Percentiles rank a stretch among this genome's conserved stretches.
Evolutionary conservation across 2,329 filamentous ascomycete genomes (phyloP).

Genomic region (Pyricularia sp.): DNA sequence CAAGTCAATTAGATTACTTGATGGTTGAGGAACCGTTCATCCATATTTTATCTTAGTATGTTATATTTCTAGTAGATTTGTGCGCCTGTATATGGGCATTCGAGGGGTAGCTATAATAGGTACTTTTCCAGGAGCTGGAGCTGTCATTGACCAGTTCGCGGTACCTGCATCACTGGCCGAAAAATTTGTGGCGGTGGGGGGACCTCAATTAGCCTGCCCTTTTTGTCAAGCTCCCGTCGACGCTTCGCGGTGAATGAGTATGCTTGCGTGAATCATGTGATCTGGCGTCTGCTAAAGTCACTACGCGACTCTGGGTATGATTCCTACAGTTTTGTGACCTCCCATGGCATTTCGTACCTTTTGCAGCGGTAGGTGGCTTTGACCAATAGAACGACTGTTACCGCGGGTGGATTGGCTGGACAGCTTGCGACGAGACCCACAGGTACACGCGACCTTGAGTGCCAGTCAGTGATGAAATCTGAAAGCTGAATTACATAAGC

Average conservation of each 20-base stretch:
- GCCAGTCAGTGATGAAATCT: too few relatives aligned
- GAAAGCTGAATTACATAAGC: background rate
- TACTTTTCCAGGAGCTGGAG: too few relatives aligned
- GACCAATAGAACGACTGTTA: background rate
- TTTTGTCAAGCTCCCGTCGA: background rate
- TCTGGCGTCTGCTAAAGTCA: background rate
- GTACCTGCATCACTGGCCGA: background rate
- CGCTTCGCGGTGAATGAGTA: too few relatives aligned
- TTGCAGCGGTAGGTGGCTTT: background rate
- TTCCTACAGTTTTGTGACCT: background rate
- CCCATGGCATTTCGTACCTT: background rate
- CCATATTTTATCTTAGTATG: too few relatives aligned
- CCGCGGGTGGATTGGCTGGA: background rate
- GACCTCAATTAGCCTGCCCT: background rate
- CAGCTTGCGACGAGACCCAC: background rate
- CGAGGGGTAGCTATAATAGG: background rate
- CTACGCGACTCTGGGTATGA: background rate
- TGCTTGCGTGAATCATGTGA: background rate
- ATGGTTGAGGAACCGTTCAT: too few relatives aligned
- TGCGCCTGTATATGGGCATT: background rate
- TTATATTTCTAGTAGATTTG: background rate
- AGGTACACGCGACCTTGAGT: background rate
- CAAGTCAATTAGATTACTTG: background rate
- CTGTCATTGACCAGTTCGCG: too few relatives aligned
- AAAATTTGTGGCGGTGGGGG: background rate